phyloP scores from a whole-genome alignment of 2,329 filamentous ascomycete species.

The Aureobasidium musti region DNA sequence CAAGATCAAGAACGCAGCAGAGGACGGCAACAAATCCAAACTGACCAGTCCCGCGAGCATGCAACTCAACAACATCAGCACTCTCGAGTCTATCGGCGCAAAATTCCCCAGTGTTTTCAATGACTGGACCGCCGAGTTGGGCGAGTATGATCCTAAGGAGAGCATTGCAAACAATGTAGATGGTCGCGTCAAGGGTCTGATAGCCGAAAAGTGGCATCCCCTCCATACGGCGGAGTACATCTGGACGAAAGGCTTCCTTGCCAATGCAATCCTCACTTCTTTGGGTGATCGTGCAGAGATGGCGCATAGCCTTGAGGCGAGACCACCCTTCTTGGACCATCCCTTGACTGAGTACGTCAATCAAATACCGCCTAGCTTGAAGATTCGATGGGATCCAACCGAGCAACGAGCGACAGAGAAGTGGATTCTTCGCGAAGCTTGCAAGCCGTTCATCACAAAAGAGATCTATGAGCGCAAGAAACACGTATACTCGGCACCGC shows the following conservation, averaged over 20 bases:
- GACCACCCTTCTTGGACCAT: constrained; percentile 48
- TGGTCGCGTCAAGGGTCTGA: constrained; percentile 38
- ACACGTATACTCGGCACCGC: constrained; percentile 53
- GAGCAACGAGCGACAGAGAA: constrained; percentile 46
- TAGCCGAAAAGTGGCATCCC: constrained; percentile 46
- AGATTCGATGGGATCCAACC: constrained; percentile 40
- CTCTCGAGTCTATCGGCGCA: constrained; percentile 42
- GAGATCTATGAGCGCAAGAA: constrained; percentile 56
- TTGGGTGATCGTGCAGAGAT: constrained; percentile 52
- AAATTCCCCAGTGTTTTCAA: constrained; percentile 43
- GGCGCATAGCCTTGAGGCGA: constrained; percentile 47
- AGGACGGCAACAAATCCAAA: too few species aligned
- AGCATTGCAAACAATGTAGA: constrained; percentile 42
- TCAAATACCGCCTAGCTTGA: constrained; percentile 42
- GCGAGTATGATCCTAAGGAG: constrained; percentile 39
- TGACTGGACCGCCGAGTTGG: constrained; percentile 40
- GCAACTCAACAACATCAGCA: constrained; percentile 47
- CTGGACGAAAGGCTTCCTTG: constrained; percentile 43
- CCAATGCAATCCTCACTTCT: constrained; percentile 47
- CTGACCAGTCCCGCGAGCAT: too few species aligned
- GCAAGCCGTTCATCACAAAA: constrained; percentile 53
- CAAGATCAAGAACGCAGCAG: too few species aligned
- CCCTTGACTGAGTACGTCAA: constrained; percentile 46
- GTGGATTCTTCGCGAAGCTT: constrained; percentile 55
- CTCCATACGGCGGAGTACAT: constrained; percentile 46